Base-by-base conservation (phyloP, 805 yeast species). In the Barnettozyma botsteinii region DNA sequence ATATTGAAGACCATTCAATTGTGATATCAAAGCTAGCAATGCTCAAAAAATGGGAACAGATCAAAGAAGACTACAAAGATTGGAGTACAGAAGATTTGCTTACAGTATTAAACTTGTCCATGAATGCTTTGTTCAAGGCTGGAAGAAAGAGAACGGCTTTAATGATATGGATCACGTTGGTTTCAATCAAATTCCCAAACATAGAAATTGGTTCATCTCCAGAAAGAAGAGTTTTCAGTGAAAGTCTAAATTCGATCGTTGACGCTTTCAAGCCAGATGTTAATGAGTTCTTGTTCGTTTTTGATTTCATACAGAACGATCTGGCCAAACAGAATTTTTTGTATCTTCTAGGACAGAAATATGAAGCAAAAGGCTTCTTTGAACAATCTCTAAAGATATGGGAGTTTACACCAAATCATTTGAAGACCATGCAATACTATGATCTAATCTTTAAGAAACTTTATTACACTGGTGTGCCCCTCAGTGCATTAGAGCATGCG, bases 401-500 rank as follows among this genome's bases (percentile, higher is more conserved):
- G 42, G n/a, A 42, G 20, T 15, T 35, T 2, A 42, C 42, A 2
- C 46, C 46, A n/a, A 8, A 31, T 4, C 4, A 19, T 11, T 18
- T 35, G 4, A 35, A 26, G 15, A n/a, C 46, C n/a, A 11, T 25
- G 5, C 14, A 25, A 1, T 24, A 15, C 10, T 19, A 37, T 9
- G 13, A 27, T n/a, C n/a, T n/a, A n/a, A n/a, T n/a, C n/a, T n/a
- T n/a, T n/a, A n/a, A n/a, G n/a, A n/a, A n/a, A n/a, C n/a, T n/a
- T n/a, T n/a, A n/a, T n/a, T n/a, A n/a, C n/a, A n/a, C n/a, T n/a
- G n/a, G n/a, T n/a, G n/a, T n/a, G n/a, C n/a, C n/a, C n/a, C n/a
- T n/a, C n/a, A n/a, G n/a, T 10, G 26, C 24, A 25, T 19, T 31
- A 4, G 23, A 30, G 13, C n/a, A 18, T 27, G 30, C 30, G n/a